phyloP scores from a whole-genome alignment of 2,329 filamentous ascomycete genomes.

The Phyllosticta citrichinensis region DNA sequence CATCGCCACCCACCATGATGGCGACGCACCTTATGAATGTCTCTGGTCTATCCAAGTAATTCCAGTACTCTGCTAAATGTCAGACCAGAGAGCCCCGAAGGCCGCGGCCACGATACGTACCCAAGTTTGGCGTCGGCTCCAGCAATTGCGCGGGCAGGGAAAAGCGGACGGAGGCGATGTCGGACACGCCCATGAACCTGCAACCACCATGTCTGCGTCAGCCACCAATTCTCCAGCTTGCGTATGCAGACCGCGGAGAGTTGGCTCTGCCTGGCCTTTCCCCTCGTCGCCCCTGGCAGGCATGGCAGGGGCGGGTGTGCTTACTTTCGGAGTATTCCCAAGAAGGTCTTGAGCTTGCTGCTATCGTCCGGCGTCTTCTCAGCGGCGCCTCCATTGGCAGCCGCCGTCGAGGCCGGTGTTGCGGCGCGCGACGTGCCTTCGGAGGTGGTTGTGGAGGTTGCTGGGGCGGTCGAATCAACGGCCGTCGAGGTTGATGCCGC shows the following conservation, averaged over 20 bases:
- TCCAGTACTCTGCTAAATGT: conserved; percentile 72
- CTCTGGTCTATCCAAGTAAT: conserved; percentile 90
- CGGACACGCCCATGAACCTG: conserved; percentile 91
- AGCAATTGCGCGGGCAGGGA: conserved; percentile 90
- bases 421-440: conserved; percentile 26
- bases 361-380: conserved; percentile 63
- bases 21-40: conserved; percentile 59
- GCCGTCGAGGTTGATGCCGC: not conserved
- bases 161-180: conserved; percentile 92
- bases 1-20: not conserved
- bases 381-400: conserved; percentile 14
- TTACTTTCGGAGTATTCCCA: conserved; percentile 81
- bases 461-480: not conserved
- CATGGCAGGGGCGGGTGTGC: conserved; percentile 17
- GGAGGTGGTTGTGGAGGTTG: conserved; percentile 8
- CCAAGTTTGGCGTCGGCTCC: conserved; percentile 88
- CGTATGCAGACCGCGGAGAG: not conserved
- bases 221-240: not conserved
- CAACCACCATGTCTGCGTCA: not conserved
- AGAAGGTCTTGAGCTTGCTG: conserved; percentile 80
- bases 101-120: conserved; percentile 31
- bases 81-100: not conserved
- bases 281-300: not conserved
- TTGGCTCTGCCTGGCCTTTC: no score
- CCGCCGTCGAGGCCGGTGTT: conserved; percentile 22